phyloP scores from a whole-genome alignment of 1,284 basidiomycete genomes.

The Melampsora americana region DNA sequence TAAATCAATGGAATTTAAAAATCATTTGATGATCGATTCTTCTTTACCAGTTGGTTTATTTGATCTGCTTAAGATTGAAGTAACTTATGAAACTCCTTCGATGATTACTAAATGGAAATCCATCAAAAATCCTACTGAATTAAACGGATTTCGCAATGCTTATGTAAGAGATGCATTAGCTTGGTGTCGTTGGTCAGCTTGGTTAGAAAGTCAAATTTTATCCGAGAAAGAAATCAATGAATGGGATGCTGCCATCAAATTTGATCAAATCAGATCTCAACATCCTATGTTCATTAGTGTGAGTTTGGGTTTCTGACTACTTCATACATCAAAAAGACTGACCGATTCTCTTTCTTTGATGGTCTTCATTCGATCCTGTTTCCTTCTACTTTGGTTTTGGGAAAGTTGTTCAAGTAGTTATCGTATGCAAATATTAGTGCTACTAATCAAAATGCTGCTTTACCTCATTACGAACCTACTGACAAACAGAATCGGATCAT shows the following conservation, averaged over 20 bases:
- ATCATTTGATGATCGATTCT: neutral
- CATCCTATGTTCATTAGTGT: neutral
- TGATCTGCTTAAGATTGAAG: neutral
- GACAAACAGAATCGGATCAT: neutral
- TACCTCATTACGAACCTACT: conserved; percentile 5
- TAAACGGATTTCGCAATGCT: conserved; percentile 49
- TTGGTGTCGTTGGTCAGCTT: conserved; percentile 53
- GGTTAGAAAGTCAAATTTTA: conserved; percentile 48
- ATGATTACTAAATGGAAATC: conserved; percentile 51
- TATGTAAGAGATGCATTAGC: conserved; percentile 52
- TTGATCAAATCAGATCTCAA: neutral
- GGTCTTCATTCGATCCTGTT: neutral
- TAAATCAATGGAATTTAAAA: neutral
- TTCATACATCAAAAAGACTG: neutral
- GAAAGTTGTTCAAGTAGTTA: conserved; percentile 1
- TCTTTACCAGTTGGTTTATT: neutral
- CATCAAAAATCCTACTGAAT: conserved; percentile 51
- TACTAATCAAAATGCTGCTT: neutral
- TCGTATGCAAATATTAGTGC: conserved; percentile 9
- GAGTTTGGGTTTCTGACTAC: neutral
- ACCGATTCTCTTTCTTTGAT: no score
- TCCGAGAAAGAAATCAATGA: conserved; percentile 48
- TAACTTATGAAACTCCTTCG: neutral
- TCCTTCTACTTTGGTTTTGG: neutral
- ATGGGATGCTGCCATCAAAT: conserved; percentile 47